Conservation (phyloP, 2,329 filamentous ascomycete species). For the Pleurostoma richardsiae region DNA sequence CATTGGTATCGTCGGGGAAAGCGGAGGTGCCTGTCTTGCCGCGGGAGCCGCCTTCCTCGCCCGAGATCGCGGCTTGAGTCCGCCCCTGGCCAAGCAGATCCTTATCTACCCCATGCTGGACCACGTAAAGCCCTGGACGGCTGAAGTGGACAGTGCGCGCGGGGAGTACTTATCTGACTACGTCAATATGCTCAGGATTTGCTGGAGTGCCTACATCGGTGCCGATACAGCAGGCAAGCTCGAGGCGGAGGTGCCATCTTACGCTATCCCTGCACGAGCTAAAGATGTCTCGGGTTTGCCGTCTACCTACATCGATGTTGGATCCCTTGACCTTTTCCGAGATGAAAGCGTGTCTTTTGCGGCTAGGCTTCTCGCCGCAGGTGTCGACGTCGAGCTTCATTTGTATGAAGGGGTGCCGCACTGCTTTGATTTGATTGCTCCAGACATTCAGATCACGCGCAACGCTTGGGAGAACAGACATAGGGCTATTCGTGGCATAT, state of each 20-base stretch:
- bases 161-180: background rate
- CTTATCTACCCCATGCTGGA: conserved; percentile 20
- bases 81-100: conserved; percentile 18
- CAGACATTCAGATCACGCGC: background rate
- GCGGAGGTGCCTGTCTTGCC: conserved; percentile 4
- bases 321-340: conserved; percentile 30
- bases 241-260: background rate
- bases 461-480: background rate
- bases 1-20: conserved; percentile 1
- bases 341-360: conserved; percentile 26
- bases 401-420: conserved; percentile 34
- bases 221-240: conserved; percentile 1
- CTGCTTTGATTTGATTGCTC: conserved; percentile 21
- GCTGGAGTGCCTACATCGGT: conserved; percentile 19
- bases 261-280: conserved; percentile 8
- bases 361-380: conserved; percentile 21
- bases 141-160: background rate
- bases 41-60: conserved; percentile 28
- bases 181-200: background rate
- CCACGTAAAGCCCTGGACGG: conserved; percentile 8
- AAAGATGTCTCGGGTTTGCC: conserved; percentile 22
- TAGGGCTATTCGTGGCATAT: background rate
- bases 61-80: conserved; percentile 10
- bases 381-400: conserved; percentile 31
- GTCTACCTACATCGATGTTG: conserved; percentile 30